Conservation (phyloP, 441 rosid genomes). For the Eruca vesicaria region DNA sequence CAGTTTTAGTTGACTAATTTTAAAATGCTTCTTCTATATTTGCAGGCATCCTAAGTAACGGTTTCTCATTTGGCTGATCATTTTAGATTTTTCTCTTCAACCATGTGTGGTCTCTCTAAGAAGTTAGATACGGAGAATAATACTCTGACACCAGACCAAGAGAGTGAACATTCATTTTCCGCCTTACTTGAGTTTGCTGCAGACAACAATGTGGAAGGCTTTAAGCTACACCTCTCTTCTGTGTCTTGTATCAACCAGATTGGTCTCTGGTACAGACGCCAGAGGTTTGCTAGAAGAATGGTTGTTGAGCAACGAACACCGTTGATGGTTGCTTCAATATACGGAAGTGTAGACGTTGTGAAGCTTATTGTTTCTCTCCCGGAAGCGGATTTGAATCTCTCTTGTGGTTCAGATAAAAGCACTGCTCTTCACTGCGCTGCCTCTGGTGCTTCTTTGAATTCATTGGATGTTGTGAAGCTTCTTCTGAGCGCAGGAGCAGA, state of each 20-base stretch:
- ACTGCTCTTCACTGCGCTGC: slow-evolving; percentile 86
- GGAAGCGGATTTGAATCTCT: slow-evolving; percentile 33
- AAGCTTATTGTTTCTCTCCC: slow-evolving; percentile 47
- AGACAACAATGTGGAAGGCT: slow-evolving; percentile 51
- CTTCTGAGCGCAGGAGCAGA: slow-evolving; percentile 68
- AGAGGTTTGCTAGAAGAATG: slow-evolving; percentile 48
- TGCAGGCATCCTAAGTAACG: not conserved
- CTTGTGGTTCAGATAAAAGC: slow-evolving; percentile 57
- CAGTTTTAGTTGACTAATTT: not conserved
- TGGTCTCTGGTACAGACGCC: slow-evolving; percentile 59
- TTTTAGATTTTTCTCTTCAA: slow-evolving; percentile 14
- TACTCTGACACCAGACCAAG: slow-evolving; percentile 12
- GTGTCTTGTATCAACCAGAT: slow-evolving; percentile 35
- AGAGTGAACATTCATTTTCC: slow-evolving; percentile 45
- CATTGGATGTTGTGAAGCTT: slow-evolving; percentile 51
- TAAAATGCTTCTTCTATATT: not conserved
- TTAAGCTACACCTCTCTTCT: slow-evolving; percentile 32
- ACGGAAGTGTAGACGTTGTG: slow-evolving; percentile 57
- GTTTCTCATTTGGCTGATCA: slow-evolving; percentile 2
- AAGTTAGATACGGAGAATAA: slow-evolving; percentile 26
- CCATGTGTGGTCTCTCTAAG: slow-evolving; percentile 39
- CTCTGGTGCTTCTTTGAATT: slow-evolving; percentile 59
- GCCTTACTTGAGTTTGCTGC: slow-evolving; percentile 65
- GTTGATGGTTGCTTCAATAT: slow-evolving; percentile 72
- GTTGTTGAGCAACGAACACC: slow-evolving; percentile 59